These are phyloP conservation scores for Calycina herbarum DNA, from an alignment of 2,329 filamentous ascomycete species.

Conservation along the genomic window DNA sequence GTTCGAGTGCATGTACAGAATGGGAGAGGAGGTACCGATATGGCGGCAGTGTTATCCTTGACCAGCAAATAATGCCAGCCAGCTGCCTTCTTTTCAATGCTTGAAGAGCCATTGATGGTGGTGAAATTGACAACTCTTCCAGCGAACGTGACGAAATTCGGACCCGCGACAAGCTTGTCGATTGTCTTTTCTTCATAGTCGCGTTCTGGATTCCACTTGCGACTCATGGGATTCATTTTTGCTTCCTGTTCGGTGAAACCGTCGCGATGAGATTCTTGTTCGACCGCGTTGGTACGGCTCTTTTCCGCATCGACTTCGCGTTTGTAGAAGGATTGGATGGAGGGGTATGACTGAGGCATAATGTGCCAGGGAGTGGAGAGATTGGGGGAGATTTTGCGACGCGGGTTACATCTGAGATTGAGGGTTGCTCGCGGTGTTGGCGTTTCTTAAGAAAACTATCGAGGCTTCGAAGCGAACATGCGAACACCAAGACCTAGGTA, in stretches of 20 bases:
- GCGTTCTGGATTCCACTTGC: conserved; percentile 44
- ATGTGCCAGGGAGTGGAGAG: background rate
- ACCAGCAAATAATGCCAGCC: conserved; percentile 55
- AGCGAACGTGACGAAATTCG: conserved; percentile 50
- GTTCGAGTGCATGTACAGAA: background rate
- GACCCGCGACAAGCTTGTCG: conserved; percentile 49
- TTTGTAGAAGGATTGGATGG: conserved; percentile 35
- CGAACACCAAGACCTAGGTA: too few relatives aligned
- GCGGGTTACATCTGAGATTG: too few relatives aligned
- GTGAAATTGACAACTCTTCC: conserved; percentile 58
- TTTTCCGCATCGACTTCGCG: conserved; percentile 21
- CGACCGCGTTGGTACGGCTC: background rate
- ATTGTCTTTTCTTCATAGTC: conserved; percentile 51
- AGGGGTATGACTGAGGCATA: conserved; percentile 30
- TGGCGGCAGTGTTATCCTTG: conserved; percentile 55
- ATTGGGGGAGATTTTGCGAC: too few relatives aligned
- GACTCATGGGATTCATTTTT: conserved; percentile 39
- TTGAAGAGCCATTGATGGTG: conserved; percentile 44
- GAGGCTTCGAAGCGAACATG: too few relatives aligned
- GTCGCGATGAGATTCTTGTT: conserved; percentile 38
- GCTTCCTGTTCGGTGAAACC: conserved; percentile 52
- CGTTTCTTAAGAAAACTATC: too few relatives aligned
- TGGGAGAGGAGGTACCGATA: conserved; percentile 45
- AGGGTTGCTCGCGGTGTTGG: too few relatives aligned
- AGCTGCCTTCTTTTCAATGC: conserved; percentile 46